Evolutionary conservation across 441 rosid genomes (phyloP).

Genomic region (Raphanus hybrid): DNA sequence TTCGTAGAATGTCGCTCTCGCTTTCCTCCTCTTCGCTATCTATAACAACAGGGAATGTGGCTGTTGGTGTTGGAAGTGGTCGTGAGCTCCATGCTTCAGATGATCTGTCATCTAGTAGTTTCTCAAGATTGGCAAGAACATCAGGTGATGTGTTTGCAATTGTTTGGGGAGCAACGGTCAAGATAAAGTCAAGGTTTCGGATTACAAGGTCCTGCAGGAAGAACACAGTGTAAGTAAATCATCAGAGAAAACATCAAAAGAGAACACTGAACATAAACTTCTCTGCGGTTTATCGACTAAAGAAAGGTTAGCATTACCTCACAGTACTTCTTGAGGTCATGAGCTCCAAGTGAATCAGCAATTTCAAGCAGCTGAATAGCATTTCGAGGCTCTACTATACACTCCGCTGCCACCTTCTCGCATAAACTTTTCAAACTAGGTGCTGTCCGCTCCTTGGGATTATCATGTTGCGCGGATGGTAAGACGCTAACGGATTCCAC

Average conservation of each 20-base stretch:
- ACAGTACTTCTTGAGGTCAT: conserved; percentile 84
- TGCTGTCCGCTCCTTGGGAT: conserved; percentile 41
- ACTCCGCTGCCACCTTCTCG: conserved; percentile 89
- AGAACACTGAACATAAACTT: too few relatives aligned
- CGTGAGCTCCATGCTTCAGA: conserved; percentile 90
- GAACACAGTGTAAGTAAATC: conserved; percentile 26
- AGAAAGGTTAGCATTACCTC: conserved; percentile 59
- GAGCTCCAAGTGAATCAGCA: conserved; percentile 95
- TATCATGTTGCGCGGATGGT: conserved; percentile 44
- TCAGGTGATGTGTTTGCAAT: conserved; percentile 77
- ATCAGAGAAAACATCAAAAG: conserved; percentile 1
- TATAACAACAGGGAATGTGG: conserved; percentile 77
- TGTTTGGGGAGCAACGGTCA: conserved; percentile 71
- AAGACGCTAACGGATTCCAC: conserved; percentile 46
- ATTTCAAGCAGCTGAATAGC: conserved; percentile 90
- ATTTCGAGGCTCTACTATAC: conserved; percentile 88
- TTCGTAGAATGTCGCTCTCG: conserved; percentile 66
- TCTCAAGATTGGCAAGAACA: conserved; percentile 84
- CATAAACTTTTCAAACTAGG: conserved; percentile 92
- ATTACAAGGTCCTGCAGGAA: conserved; percentile 81
- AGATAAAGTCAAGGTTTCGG: conserved; percentile 87
- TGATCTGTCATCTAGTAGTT: conserved; percentile 76
- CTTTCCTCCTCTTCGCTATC: conserved; percentile 87
- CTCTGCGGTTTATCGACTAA: neutral
- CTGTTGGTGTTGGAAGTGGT: conserved; percentile 92